A percentile compares a stretch with the other conserved stretches of the same genome.
Evolutionary conservation across 2,329 filamentous ascomycete genomes (phyloP).

Genomic region (Fusarium concolor): DNA sequence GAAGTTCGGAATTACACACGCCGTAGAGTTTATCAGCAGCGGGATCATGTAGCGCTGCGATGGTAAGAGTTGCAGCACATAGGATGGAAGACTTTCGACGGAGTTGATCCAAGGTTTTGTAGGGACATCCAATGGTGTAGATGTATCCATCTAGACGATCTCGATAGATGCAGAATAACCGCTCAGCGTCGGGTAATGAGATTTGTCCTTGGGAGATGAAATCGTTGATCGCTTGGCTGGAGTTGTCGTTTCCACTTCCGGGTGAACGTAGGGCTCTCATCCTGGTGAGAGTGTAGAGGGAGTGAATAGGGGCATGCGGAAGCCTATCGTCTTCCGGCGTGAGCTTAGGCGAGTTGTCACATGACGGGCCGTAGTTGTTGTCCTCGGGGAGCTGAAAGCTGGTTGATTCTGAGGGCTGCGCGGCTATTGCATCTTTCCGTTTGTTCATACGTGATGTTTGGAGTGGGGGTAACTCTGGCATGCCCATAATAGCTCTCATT

Average conservation of each 20-base stretch:
- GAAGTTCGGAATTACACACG: conserved; percentile 61
- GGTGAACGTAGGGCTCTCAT: conserved; percentile 52
- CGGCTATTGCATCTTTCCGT: conserved; percentile 17
- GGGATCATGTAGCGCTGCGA: conserved; percentile 68
- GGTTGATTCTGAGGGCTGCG: background rate
- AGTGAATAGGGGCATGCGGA: conserved; percentile 54
- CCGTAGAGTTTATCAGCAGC: conserved; percentile 63
- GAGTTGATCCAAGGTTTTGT: conserved; percentile 62
- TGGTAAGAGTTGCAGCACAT: conserved; percentile 66
- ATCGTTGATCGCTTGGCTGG: conserved; percentile 45
- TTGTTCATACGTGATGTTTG: conserved; percentile 31
- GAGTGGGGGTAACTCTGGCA: conserved; percentile 39
- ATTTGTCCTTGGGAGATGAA: conserved; percentile 56
- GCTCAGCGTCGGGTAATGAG: conserved; percentile 60
- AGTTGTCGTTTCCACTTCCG: conserved; percentile 40
- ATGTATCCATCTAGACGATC: conserved; percentile 64
- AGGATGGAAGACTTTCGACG: conserved; percentile 66
- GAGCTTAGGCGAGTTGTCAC: conserved; percentile 46
- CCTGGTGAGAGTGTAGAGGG: conserved; percentile 53
- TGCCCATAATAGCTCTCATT: conserved; percentile 39
- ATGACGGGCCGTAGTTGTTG: conserved; percentile 38
- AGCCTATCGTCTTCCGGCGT: conserved; percentile 51
- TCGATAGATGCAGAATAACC: conserved; percentile 62
- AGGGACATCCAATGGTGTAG: conserved; percentile 64
- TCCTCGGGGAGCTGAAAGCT: conserved; percentile 20